Evolutionary conservation across 1,139 yeast genomes (phyloP), one percentile per base, ranked within the genome.

Genomic region (Yamadazyma buinensis): DNA sequence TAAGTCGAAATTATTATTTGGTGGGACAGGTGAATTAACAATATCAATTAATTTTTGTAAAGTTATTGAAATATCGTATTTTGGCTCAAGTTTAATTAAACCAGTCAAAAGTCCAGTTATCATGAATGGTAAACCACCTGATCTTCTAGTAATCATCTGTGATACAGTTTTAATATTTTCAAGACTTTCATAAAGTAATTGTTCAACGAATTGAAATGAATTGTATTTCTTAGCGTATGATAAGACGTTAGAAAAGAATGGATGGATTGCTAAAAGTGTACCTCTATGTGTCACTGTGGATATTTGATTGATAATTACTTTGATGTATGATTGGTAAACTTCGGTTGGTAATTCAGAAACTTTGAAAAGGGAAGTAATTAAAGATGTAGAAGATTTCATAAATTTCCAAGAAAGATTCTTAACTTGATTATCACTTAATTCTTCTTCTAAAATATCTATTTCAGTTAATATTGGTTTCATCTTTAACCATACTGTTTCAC

Each of bases 111-210:
- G 72, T 0, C 86, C 94, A 1, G 92, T 76, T 12, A 90, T 67
- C 33, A 90, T 62, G 47, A 65, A 82, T 1, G 97, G 97, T 15
- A 92, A 57, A 0, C 97, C 97, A 2, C 95, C 97, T 2, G 97
- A 88, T 47, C 97, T 66, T 54, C 97, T 72, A 0, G 95, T 84
- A 34, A 90, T 82, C 34, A 72, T 68, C 47, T 85, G 90, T 0
- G 82, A 67, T 46, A 75, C 77, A 1, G 67, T 62, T 42, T 72
- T 72, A 24, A 88, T 68, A 20, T 77, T 52, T 2, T 56, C 51
- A 15, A 88, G 50, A 43, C 75, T 81, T 9, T 64, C 60, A 14
- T 26, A 18, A 4, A 34, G 12, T 10, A 27, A 7, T 7, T 18
- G 7, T 17, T 23, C 28, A 14, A 30, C 22, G 14, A 14, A 30